These are phyloP conservation scores for Agrocybe pediades DNA, from an alignment of 768 basidiomycete species.

Conservation along the genomic window DNA sequence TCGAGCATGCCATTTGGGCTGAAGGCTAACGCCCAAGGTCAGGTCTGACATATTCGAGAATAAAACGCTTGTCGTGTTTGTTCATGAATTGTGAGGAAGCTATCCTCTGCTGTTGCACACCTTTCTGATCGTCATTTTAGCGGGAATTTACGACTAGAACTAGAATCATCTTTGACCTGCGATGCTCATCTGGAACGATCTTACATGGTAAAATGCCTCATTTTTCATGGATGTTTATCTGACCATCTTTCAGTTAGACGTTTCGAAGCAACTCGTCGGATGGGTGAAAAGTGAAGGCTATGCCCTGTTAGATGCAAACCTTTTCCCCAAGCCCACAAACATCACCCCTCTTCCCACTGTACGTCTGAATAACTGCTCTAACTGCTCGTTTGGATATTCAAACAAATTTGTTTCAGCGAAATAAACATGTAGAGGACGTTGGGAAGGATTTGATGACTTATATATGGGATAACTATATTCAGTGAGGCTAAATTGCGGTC, in stretches of 20 bases:
- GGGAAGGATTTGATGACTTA: constrained; percentile 71
- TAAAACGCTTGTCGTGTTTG: constrained; percentile 79
- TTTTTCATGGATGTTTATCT: background rate
- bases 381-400: background rate
- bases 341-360: constrained; percentile 4
- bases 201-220: constrained; percentile 60
- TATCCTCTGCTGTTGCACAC: background rate
- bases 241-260: constrained; percentile 67
- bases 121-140: constrained; percentile 40
- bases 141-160: constrained; percentile 84
- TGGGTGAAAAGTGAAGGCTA: constrained; percentile 75
- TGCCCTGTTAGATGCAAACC: constrained; percentile 84
- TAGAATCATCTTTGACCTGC: constrained; percentile 71
- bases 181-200: constrained; percentile 81
- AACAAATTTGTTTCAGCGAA: constrained; percentile 28
- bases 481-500: constrained; percentile 56
- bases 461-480: constrained; percentile 95
- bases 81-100: constrained; percentile 88
- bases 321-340: constrained; percentile 61
- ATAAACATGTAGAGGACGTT: constrained; percentile 44
- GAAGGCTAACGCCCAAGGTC: constrained; percentile 1
- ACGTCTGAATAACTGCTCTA: constrained; percentile 1
- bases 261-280: constrained; percentile 73
- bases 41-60: constrained; percentile 82
- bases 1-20: background rate